Evolutionary conservation across 2,329 filamentous ascomycete genomes (phyloP).

Genomic region (Hypocrella siamensis): DNA sequence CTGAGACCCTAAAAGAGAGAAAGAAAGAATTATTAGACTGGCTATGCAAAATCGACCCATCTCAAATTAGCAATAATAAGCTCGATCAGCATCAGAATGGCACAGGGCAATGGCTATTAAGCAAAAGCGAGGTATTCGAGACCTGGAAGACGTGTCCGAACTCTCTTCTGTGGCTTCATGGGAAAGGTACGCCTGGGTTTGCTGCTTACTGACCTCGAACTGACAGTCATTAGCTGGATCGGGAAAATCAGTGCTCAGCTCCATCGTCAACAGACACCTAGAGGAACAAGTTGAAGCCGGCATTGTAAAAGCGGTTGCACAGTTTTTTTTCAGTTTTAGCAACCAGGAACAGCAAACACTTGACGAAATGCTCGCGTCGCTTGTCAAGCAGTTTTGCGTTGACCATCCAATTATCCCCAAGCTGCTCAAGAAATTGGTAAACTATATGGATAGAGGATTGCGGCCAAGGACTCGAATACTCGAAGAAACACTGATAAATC

Average conservation of each 20-base stretch:
- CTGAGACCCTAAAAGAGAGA: no score
- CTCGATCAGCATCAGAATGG: neutral
- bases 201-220: neutral
- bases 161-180: constrained; percentile 5
- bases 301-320: neutral
- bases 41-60: no score
- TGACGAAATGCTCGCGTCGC: constrained; percentile 3
- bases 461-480: neutral
- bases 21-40: no score
- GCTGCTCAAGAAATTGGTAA: neutral
- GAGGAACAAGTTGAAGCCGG: neutral
- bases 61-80: no score
- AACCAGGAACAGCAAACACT: constrained; percentile 1
- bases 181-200: constrained; percentile 3
- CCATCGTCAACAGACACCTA: neutral
- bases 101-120: neutral
- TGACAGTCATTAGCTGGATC: neutral
- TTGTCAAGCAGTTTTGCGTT: constrained; percentile 3
- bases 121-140: neutral
- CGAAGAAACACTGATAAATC: neutral
- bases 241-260: neutral
- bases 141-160: constrained; percentile 1
- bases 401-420: constrained; percentile 1
- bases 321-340: constrained; percentile 2
- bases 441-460: neutral